Evolutionary conservation across 1,284 basidiomycete species (phyloP), one percentile per base, ranked within the genome.

Genomic region (Hypsizygus ulmarius): DNA sequence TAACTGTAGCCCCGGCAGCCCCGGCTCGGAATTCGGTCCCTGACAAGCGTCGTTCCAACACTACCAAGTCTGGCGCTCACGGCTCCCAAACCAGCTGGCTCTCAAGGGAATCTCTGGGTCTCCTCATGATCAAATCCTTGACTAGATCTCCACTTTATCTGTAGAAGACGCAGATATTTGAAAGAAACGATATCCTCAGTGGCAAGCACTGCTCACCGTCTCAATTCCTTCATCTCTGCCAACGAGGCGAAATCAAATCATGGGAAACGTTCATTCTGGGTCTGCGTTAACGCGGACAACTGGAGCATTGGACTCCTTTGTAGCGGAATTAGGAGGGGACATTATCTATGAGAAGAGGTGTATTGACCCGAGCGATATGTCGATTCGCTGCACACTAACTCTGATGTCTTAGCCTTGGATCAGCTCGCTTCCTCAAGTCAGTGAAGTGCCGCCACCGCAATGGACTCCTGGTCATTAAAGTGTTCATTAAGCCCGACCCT

Each of bases 361-460:
- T 42, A 74, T 59, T 32, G 19, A n/a, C n/a, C n/a, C n/a, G n/a
- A n/a, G n/a, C 11, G 32, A 8, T 25, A 1, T 28, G 12, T 28
- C 40, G 16, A 21, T 41, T 4, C 12, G 28, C 14, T n/a, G 35
- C 39, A 35, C 30, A 33, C 15, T 32, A 5, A 8, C 27, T 28
- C 16, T 18, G 16, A 15, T 14, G 36, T 33, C 27, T 9, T 54
- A 93, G 90, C 64, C 74, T 95, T 64, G 93, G 87, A 35, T 85
- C 90, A n/a, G 89, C 95, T 6, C 86, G 96, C 14, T 98, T 98
- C 64, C 80, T 99, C 56, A 97, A 97, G 74, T 90, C 95, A 0
- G 93, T 60, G 27, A 74, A 72, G 53, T 73, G 71, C 56, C 64
- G 67, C 27, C 72, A 75, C 54, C 58, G 67, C 28, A 73, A 73